Percentiles rank a stretch among this genome's conserved stretches.
phyloP scores from a whole-genome alignment of 768 basidiomycete genomes.

The Suillus decipiens region DNA sequence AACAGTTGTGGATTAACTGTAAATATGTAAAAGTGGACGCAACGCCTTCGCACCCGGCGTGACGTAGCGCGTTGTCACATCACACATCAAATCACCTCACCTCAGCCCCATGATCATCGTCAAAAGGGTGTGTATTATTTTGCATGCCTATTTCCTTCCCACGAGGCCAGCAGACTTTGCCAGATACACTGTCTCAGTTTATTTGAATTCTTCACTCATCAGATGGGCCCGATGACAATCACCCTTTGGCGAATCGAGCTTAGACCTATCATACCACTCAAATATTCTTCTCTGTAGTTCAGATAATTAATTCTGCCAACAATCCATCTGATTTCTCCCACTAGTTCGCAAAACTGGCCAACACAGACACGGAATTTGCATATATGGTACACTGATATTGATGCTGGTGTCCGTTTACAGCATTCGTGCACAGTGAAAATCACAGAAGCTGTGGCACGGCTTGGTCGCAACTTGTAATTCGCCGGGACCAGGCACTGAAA shows the following conservation, averaged over 20 bases:
- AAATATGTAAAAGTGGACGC: constrained; percentile 1
- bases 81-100: constrained; percentile 10
- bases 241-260: background rate
- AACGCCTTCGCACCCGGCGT: constrained; percentile 23
- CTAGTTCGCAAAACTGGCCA: background rate
- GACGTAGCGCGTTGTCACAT: constrained; percentile 30
- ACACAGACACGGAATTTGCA: background rate
- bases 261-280: background rate
- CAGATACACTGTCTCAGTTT: background rate
- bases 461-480: too few relatives aligned
- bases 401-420: background rate
- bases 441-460: background rate
- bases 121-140: background rate
- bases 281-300: background rate
- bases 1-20: background rate
- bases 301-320: background rate
- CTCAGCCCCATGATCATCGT: too few relatives aligned
- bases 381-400: background rate
- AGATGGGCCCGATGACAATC: background rate
- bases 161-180: too few relatives aligned
- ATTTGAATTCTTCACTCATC: background rate
- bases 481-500: background rate
- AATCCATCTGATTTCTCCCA: background rate
- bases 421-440: background rate
- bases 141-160: background rate